A percentile compares a stretch with the other conserved stretches of the same genome.
phyloP scores from a whole-genome alignment of 176 grass and related monocot species.

The Lolium perenne region DNA sequence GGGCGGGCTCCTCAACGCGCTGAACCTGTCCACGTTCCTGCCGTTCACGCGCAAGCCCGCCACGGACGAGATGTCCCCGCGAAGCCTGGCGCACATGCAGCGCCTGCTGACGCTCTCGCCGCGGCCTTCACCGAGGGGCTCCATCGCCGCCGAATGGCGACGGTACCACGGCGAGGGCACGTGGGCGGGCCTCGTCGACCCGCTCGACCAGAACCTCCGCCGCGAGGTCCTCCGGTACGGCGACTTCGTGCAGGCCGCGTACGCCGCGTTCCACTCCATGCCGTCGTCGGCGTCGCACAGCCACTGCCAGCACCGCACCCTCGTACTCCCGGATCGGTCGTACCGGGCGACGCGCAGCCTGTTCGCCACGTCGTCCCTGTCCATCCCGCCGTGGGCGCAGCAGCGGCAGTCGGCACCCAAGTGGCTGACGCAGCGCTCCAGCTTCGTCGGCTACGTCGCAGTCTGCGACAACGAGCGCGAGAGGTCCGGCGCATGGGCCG shows the following conservation, averaged over 20 bases:
- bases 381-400: slow-evolving; percentile 57
- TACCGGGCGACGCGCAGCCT: slow-evolving; percentile 65
- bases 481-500: slow-evolving; percentile 79
- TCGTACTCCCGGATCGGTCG: slow-evolving; percentile 59
- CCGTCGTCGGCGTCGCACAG: slow-evolving; percentile 27
- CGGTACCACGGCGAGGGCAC: slow-evolving; percentile 58
- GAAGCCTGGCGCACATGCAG: slow-evolving; percentile 73
- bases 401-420: not conserved
- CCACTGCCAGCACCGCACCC: slow-evolving; percentile 24
- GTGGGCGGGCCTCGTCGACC: slow-evolving; percentile 71
- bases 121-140: slow-evolving; percentile 54
- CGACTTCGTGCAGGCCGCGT: slow-evolving; percentile 71
- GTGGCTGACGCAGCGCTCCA: slow-evolving; percentile 66
- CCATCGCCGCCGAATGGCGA: slow-evolving; percentile 62
- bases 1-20: slow-evolving; percentile 44
- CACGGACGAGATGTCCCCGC: slow-evolving; percentile 67
- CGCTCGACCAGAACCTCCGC: slow-evolving; percentile 68
- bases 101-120: slow-evolving; percentile 60
- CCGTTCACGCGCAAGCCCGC: slow-evolving; percentile 39
- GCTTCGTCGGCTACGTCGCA: slow-evolving; percentile 72
- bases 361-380: slow-evolving; percentile 70
- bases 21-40: slow-evolving; percentile 58
- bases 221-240: slow-evolving; percentile 79
- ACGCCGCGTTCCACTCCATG: slow-evolving; percentile 65
- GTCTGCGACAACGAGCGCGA: slow-evolving; percentile 75